These are phyloP conservation scores for Hapsidospora chrysogenum DNA, from an alignment of 495 filamentous ascomycete species.

Conservation along the genomic window DNA sequence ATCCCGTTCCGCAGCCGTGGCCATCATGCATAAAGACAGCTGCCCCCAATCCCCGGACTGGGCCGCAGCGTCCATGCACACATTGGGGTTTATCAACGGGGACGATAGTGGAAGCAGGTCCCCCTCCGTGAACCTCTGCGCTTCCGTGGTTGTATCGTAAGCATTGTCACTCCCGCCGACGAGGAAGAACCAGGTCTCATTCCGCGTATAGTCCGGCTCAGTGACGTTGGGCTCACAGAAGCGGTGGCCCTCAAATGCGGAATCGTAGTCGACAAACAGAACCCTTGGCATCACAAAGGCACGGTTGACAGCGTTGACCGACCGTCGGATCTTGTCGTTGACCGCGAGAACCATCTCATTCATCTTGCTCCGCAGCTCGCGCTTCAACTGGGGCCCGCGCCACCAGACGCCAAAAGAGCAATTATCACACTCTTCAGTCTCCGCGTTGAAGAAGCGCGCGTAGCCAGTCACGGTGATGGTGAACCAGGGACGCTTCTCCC, in stretches of 20 bases:
- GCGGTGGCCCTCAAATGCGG: conserved; percentile 24
- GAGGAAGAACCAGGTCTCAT: conserved; percentile 31
- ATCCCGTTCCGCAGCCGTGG: conserved; percentile 14
- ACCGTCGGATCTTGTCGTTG: conserved; percentile 15
- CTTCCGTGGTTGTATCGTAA: too few relatives aligned
- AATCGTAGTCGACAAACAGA: conserved; percentile 26
- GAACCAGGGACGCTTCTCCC: conserved; percentile 19
- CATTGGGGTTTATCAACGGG: conserved; percentile 13
- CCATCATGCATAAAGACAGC: conserved; percentile 23
- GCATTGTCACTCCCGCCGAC: conserved; percentile 22
- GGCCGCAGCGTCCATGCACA: conserved; percentile 12
- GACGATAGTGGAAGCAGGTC: conserved; percentile 8
- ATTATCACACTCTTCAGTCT: conserved; percentile 24
- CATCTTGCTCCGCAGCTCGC: conserved; percentile 14
- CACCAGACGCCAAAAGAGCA: conserved; percentile 21
- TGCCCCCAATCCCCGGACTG: conserved; percentile 19
- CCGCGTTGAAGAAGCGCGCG: conserved; percentile 29
- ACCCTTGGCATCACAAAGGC: conserved; percentile 14
- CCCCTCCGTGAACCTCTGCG: too few relatives aligned
- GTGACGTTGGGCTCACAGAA: conserved; percentile 27
- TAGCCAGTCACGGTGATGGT: conserved; percentile 27
- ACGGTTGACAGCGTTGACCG: conserved; percentile 13
- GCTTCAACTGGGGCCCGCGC: conserved; percentile 16
- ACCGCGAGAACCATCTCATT: conserved; percentile 21
- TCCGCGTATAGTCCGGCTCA: conserved; percentile 21